A percentile compares a stretch with the other conserved stretches of the same genome.
These are phyloP conservation scores for Pseudocercospora eumusae DNA, from an alignment of 2,329 filamentous ascomycete genomes.

Conservation along the genomic window DNA sequence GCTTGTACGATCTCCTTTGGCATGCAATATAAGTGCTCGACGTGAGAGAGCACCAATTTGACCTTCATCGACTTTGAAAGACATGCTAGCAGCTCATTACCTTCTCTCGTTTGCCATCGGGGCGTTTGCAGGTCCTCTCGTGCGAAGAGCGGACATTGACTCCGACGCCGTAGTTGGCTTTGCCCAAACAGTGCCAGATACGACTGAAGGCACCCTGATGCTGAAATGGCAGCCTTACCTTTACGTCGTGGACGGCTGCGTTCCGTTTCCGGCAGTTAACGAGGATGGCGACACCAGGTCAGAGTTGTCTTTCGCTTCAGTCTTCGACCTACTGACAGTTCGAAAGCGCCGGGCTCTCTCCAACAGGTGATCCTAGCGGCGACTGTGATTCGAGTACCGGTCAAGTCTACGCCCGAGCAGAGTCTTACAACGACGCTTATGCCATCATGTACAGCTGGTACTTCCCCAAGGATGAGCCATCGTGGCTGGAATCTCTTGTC, in stretches of 20 bases:
- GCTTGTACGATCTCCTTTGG: background rate
- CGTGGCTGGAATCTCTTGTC: constrained; percentile 30
- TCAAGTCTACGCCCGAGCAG: constrained; percentile 54
- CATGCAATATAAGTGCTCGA: background rate
- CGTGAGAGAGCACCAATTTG: too few relatives aligned
- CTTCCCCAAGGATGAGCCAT: constrained; percentile 52
- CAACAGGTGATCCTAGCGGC: constrained; percentile 44
- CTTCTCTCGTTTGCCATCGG: background rate
- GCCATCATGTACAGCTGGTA: constrained; percentile 58
- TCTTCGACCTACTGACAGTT: background rate
- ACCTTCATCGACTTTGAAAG: background rate
- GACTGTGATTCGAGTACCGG: constrained; percentile 50
- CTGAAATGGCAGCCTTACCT: constrained; percentile 59
- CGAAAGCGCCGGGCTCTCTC: constrained; percentile 47
- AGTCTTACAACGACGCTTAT: constrained; percentile 45
- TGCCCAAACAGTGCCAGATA: constrained; percentile 53
- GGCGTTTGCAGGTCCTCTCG: background rate
- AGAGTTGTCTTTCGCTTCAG: constrained; percentile 18
- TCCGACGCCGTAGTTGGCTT: constrained; percentile 56
- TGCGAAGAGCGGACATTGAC: constrained; percentile 46
- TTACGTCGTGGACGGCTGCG: constrained; percentile 60
- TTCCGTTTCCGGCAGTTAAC: constrained; percentile 64
- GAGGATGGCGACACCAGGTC: constrained; percentile 60
- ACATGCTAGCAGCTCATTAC: background rate
- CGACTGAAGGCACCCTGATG: constrained; percentile 51